phyloP scores from a whole-genome alignment of 176 grass and related monocot species.

The Aegilops longissima region DNA sequence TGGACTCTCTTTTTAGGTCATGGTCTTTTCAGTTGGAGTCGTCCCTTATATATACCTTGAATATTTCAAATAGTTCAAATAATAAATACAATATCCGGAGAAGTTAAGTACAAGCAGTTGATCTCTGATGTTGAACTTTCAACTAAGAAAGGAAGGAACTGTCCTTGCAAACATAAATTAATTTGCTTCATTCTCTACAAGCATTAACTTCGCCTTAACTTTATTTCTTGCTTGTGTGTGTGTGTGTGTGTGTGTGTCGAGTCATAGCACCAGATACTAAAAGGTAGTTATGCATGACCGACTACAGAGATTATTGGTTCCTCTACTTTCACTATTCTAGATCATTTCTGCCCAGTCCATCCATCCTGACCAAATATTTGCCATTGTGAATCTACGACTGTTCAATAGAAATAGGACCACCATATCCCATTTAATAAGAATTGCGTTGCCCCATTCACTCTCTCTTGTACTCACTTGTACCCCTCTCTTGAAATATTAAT shows the following conservation, averaged over 20 bases:
- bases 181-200: neutral
- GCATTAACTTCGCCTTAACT: neutral
- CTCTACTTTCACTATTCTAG: neutral
- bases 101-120: neutral
- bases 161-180: neutral
- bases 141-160: conserved; percentile 1
- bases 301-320: too few species aligned
- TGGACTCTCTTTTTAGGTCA: neutral
- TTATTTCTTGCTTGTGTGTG: neutral
- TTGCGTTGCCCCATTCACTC: neutral
- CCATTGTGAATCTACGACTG: neutral
- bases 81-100: neutral
- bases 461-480: neutral
- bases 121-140: conserved; percentile 4
- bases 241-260: too few species aligned
- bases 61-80: neutral
- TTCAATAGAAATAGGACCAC: conserved; percentile 19
- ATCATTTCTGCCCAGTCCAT: neutral
- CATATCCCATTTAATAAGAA: neutral
- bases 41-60: neutral
- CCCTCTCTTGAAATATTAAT: neutral
- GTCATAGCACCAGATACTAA: too few species aligned
- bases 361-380: neutral
- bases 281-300: too few species aligned
- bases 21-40: neutral